phyloP scores from a whole-genome alignment of 148 eudicot species.

The Vaccinium darrowii region DNA sequence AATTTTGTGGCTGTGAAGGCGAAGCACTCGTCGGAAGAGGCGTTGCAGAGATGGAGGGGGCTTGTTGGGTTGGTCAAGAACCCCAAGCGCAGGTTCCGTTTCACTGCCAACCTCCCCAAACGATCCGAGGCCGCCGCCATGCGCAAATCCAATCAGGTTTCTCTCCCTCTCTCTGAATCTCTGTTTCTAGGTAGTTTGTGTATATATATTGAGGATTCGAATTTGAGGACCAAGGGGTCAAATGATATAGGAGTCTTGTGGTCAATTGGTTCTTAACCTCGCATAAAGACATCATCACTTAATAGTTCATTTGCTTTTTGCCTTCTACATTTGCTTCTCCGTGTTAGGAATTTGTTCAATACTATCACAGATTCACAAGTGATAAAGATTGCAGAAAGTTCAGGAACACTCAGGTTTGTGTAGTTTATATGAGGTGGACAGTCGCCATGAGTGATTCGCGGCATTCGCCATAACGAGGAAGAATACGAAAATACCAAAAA shows the following conservation, averaged over 20 bases:
- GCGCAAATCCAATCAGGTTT: conserved; percentile 62
- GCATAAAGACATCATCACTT: too few species aligned
- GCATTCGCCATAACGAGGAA: not conserved
- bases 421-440: not conserved
- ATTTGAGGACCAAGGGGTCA: too few species aligned
- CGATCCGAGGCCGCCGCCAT: conserved; percentile 66
- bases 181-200: not conserved
- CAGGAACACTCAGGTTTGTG: not conserved
- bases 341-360: too few species aligned
- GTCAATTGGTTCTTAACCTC: too few species aligned
- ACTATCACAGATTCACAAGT: too few species aligned
- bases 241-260: too few species aligned
- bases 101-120: conserved; percentile 68
- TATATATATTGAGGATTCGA: too few species aligned
- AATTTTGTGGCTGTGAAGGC: conserved; percentile 46
- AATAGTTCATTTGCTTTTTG: too few species aligned
- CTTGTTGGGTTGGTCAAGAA: conserved; percentile 61
- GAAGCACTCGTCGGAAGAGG: conserved; percentile 52
- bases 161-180: not conserved
- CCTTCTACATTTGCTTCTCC: too few species aligned
- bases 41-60: conserved; percentile 54
- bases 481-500: not conserved
- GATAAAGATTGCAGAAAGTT: not conserved
- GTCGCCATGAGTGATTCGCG: not conserved
- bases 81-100: conserved; percentile 58